Base-by-base conservation (phyloP, 2,329 filamentous ascomycete genomes). In the Xylaria multiplex region DNA sequence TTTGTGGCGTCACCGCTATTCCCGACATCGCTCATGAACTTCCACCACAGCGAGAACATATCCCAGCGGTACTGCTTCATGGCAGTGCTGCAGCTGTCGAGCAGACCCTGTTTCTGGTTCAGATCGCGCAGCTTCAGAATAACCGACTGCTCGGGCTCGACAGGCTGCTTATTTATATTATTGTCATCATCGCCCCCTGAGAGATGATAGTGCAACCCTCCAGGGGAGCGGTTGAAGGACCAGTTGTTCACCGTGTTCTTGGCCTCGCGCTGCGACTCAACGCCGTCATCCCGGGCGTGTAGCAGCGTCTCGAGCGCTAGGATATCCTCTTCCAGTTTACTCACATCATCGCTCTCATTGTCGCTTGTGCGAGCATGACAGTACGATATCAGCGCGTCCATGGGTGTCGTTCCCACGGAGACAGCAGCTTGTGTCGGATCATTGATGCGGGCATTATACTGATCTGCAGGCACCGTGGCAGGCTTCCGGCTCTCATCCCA, bases 351-450 rank as follows among this genome's bases (percentile, higher is more conserved):
- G 2, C 57, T 58, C 27, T 67, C 58, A 16, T 65, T 64, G 6
- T 58, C 3, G 27, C 55, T n/a, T 30, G 72, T 60, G 13, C 76
- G 74, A 2, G 76, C 72, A 6, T 62, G 27, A 30, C 75, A 69
- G 59, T 80, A 82, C 0, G 79, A 66, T 0, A 81, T 46, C 2
- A 82, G 19, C 0, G 79, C 73, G 52, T 82, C 81, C 64, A 81
- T 73, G 2, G 80, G 76, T 1, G 79, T 80, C 0, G 77, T 79
- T 0, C 81, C 81, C 0, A 82, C 71, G 0, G 79, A 70, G 0
- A 79, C 49, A 0, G 76, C 71, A 6, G 67, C 27, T 3, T 49
- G 46, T 7, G 43, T 66, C 19, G 69, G 68, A 13, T 74, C 61
- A 0, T 67, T 65, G 3, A 78, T 69, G 9, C 54, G 57, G 2